Percentiles rank a stretch among this genome's conserved stretches.
Evolutionary conservation across 1,139 yeast species (phyloP).

Genomic region (Insectozyma bohioensis): DNA sequence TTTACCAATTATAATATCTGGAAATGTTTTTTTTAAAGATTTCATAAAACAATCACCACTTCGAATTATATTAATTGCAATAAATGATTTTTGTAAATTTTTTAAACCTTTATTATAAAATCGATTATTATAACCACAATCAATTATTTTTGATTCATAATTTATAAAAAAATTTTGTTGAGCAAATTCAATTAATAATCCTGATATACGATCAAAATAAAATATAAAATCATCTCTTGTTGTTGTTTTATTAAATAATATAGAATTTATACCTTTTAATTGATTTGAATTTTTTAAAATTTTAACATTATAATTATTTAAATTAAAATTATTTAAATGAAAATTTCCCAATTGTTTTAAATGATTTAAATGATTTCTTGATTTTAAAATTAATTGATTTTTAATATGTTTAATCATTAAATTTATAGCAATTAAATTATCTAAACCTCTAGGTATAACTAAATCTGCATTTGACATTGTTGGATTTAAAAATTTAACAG

Average conservation of each 20-base stretch:
- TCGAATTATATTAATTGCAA: slow-evolving; percentile 78
- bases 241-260: slow-evolving; percentile 56
- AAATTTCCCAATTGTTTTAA: slow-evolving; percentile 51
- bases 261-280: slow-evolving; percentile 68
- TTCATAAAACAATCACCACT: slow-evolving; percentile 92
- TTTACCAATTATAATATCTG: slow-evolving; percentile 79
- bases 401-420: slow-evolving; percentile 78
- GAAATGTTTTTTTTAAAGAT: slow-evolving; percentile 71
- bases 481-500: slow-evolving; percentile 71
- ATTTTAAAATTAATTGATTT: slow-evolving; percentile 66
- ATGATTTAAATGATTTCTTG: slow-evolving; percentile 62
- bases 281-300: slow-evolving; percentile 65
- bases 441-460: slow-evolving; percentile 85
- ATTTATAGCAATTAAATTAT: slow-evolving; percentile 75
- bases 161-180: slow-evolving; percentile 50
- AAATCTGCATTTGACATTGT: slow-evolving; percentile 83
- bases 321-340: slow-evolving; percentile 29
- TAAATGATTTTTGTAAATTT: slow-evolving; percentile 43
- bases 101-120: slow-evolving; percentile 44
- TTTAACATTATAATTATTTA: slow-evolving; percentile 28
- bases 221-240: slow-evolving; percentile 78
- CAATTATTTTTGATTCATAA: slow-evolving; percentile 17
- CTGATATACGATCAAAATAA: slow-evolving; percentile 78
- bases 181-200: slow-evolving; percentile 65
- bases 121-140: slow-evolving; percentile 30